Percentiles rank a stretch among this genome's conserved stretches.
These are phyloP conservation scores for Scorias spongiosa DNA, from an alignment of 2,329 filamentous ascomycete species.

Conservation along the genomic window DNA sequence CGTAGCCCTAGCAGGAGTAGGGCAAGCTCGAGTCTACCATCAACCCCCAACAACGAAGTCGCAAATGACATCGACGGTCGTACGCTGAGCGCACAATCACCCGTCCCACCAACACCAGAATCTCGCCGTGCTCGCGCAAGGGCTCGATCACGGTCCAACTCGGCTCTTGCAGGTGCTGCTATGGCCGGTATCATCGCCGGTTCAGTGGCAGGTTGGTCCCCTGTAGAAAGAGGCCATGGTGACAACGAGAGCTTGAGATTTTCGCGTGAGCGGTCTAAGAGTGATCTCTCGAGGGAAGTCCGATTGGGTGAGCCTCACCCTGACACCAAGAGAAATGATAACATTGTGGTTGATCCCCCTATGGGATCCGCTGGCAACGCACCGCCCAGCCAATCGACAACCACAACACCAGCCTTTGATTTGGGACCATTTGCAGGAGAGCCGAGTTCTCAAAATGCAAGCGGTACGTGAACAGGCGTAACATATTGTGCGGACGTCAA, in stretches of 20 bases:
- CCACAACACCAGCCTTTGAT: conserved; percentile 29
- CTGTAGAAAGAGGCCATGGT: conserved; percentile 39
- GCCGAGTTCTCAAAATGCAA: conserved; percentile 14
- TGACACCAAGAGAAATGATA: conserved; percentile 32
- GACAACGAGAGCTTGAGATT: conserved; percentile 21
- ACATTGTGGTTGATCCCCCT: conserved; percentile 28
- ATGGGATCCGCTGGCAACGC: conserved; percentile 18
- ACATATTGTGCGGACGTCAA: too few relatives aligned
- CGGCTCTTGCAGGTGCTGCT: conserved; percentile 58
- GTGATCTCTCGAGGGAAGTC: conserved; percentile 13
- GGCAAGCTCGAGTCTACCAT: conserved; percentile 48
- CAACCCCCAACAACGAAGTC: conserved; percentile 45
- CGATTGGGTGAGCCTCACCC: conserved; percentile 32
- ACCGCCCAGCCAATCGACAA: conserved; percentile 28
- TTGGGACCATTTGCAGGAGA: conserved; percentile 28
- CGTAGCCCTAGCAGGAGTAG: conserved; percentile 46
- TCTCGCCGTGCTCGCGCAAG: conserved; percentile 42
- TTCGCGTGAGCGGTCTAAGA: conserved; percentile 7
- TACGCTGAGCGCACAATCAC: conserved; percentile 14
- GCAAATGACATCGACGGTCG: conserved; percentile 19
- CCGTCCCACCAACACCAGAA: conserved; percentile 36
- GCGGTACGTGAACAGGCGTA: background rate
- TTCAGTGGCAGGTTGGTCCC: conserved; percentile 61
- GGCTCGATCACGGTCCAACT: conserved; percentile 53
- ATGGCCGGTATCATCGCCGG: conserved; percentile 76